These are phyloP conservation scores for Dryas integrifolia DNA, from an alignment of 331 rosid species.

Conservation along the genomic window DNA sequence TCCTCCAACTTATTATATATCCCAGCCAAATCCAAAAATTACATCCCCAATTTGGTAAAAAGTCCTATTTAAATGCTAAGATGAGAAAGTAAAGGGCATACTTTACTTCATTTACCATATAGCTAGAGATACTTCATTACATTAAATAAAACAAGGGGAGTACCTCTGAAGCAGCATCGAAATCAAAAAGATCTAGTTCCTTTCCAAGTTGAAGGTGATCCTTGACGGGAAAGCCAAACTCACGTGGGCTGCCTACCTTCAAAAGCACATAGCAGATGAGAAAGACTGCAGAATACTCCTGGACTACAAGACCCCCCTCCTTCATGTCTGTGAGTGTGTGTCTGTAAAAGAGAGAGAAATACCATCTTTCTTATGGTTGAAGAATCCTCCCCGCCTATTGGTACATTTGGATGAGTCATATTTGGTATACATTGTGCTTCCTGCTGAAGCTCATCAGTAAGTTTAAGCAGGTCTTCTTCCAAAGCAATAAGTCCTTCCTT, in stretches of 20 bases:
- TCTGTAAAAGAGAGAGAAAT: constrained; percentile 5
- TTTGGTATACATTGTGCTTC: constrained; percentile 88
- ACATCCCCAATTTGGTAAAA: background rate
- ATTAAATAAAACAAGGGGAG: constrained; percentile 21
- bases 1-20: background rate
- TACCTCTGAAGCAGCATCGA: constrained; percentile 98
- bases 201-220: constrained; percentile 95
- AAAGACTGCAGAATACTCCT: constrained; percentile 21
- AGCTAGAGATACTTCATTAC: background rate
- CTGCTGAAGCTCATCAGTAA: constrained; percentile 74
- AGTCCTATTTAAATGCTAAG: background rate
- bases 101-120: background rate
- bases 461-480: constrained; percentile 86
- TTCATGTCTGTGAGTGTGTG: background rate
- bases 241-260: constrained; percentile 62
- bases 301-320: background rate
- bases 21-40: background rate
- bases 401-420: constrained; percentile 84
- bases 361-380: constrained; percentile 64
- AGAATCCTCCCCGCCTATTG: constrained; percentile 86
- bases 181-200: constrained; percentile 79
- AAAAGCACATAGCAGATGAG: constrained; percentile 21
- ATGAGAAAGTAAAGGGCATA: background rate
- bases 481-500: constrained; percentile 67
- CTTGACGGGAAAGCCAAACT: constrained; percentile 67